phyloP scores from a whole-genome alignment of 805 yeast genomes.

The Schwanniomyces polymorphus region DNA sequence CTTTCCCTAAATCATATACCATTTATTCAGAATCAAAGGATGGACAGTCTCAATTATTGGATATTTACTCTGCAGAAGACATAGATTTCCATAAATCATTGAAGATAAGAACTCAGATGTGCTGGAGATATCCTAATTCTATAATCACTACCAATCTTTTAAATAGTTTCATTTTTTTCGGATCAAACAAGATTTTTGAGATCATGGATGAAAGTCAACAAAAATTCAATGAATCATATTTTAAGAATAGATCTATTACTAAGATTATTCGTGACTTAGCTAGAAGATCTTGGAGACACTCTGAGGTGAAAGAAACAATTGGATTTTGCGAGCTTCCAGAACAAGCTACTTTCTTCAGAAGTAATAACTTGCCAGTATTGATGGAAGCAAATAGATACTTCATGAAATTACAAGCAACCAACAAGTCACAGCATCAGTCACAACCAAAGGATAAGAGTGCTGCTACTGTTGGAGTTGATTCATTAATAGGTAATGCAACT shows the following conservation, averaged over 20 bases:
- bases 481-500: constrained; percentile 70
- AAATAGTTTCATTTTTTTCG: constrained; percentile 64
- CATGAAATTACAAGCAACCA: constrained; percentile 62
- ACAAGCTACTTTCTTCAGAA: constrained; percentile 68
- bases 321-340: constrained; percentile 72
- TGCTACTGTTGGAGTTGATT: constrained; percentile 86
- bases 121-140: constrained; percentile 84
- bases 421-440: constrained; percentile 19
- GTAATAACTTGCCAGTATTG: constrained; percentile 76
- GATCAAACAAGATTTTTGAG: constrained; percentile 47
- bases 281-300: constrained; percentile 88
- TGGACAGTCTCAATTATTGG: constrained; percentile 58
- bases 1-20: constrained; percentile 66
- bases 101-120: constrained; percentile 78
- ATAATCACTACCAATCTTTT: constrained; percentile 74
- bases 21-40: constrained; percentile 52
- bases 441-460: constrained; percentile 49
- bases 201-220: constrained; percentile 43
- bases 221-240: constrained; percentile 36
- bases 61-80: constrained; percentile 65
- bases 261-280: constrained; percentile 84
- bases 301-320: constrained; percentile 55
- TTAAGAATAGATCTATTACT: constrained; percentile 50
- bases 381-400: constrained; percentile 86
- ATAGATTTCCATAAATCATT: constrained; percentile 72